Evolutionary conservation across 306 rosid genomes (phyloP).

Genomic region (Casuarina glauca): DNA sequence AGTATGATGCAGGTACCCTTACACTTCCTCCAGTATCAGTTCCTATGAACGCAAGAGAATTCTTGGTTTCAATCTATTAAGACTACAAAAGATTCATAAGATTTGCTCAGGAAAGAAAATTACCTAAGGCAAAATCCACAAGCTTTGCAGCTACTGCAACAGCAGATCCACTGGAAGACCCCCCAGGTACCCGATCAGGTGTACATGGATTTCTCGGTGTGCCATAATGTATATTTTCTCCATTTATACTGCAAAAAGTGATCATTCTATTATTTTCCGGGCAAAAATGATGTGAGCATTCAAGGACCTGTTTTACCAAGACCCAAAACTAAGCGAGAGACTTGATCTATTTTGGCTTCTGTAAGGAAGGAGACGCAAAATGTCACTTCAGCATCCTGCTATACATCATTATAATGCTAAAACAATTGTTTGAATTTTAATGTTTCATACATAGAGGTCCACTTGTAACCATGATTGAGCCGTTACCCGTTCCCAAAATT

Average conservation of each 20-base stretch:
- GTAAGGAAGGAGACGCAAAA: neutral
- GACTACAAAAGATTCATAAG: slow-evolving; percentile 8
- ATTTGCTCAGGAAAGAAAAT: slow-evolving; percentile 24
- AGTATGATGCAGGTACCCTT: slow-evolving; percentile 87
- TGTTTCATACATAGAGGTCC: neutral
- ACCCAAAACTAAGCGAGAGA: neutral
- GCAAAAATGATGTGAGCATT: slow-evolving; percentile 3
- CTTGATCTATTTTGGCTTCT: neutral
- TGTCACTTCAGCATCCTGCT: neutral
- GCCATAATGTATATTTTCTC: slow-evolving; percentile 58
- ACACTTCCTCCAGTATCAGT: slow-evolving; percentile 96
- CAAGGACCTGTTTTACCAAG: slow-evolving; percentile 13
- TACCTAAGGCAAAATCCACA: slow-evolving; percentile 88
- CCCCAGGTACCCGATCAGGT: slow-evolving; percentile 57
- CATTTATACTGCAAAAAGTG: slow-evolving; percentile 42
- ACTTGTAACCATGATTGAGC: neutral
- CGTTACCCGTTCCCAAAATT: neutral
- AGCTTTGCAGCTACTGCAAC: slow-evolving; percentile 78
- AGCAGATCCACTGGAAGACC: slow-evolving; percentile 65
- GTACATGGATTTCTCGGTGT: slow-evolving; percentile 52
- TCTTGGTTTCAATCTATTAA: slow-evolving; percentile 7
- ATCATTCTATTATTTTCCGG: slow-evolving; percentile 6
- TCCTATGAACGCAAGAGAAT: slow-evolving; percentile 45
- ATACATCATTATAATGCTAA: neutral
- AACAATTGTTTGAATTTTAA: neutral